These are phyloP conservation scores for Neurospora sp. DNA, from an alignment of 2,329 filamentous ascomycete genomes.

Conservation along the genomic window DNA sequence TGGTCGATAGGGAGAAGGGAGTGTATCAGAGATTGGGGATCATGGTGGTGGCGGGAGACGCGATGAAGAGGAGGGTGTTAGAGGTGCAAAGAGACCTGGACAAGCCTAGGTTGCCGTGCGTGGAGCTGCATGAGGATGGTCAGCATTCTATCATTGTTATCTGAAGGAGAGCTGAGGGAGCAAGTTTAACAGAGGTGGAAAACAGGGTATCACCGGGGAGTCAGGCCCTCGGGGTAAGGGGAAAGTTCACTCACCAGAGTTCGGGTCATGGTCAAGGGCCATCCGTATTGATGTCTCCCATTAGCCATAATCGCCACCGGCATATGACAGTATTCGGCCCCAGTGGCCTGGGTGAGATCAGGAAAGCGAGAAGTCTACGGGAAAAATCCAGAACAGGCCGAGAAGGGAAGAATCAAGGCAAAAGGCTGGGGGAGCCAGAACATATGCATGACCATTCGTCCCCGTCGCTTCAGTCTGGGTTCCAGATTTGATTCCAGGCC, in stretches of 20 bases:
- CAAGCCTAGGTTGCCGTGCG: background rate
- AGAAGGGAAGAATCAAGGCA: background rate
- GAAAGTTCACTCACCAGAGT: background rate
- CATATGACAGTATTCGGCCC: background rate
- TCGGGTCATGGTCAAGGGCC: background rate
- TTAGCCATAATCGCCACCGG: background rate
- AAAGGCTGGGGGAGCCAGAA: background rate
- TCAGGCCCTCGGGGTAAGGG: background rate
- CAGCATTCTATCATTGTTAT: background rate
- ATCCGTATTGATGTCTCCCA: background rate
- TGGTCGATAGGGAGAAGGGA: background rate
- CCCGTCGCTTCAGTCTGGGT: background rate
- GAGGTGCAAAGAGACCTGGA: background rate
- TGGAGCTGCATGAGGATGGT: background rate
- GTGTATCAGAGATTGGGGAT: background rate
- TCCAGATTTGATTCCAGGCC: background rate
- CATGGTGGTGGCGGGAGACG: background rate
- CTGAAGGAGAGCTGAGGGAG: accelerated
- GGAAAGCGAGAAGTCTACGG: background rate
- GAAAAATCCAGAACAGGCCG: background rate
- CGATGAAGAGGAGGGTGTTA: background rate
- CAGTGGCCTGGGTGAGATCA: background rate
- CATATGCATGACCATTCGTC: background rate
- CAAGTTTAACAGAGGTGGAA: background rate
- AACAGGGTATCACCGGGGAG: background rate